Evolutionary conservation across 2,329 filamentous ascomycete genomes (phyloP), one percentile per base, ranked within the genome.

Genomic region (Cladobotryum mycophilum): DNA sequence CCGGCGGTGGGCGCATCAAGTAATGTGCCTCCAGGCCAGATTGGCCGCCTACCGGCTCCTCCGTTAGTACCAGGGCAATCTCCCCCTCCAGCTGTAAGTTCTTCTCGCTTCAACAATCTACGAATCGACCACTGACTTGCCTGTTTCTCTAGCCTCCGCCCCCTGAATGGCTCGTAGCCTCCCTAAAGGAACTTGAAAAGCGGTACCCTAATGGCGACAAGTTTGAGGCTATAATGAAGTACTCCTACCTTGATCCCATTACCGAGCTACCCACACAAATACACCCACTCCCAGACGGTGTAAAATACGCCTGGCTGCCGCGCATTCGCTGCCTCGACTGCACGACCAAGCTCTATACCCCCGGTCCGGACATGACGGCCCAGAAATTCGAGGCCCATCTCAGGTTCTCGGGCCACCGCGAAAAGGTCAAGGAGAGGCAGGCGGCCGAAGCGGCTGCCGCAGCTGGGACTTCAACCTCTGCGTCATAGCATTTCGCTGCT

Each of bases 381-480:
- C 85, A 85, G 42, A 95, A 96, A 64, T 99, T 99, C 56, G 89
- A 96, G 69, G 83, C 95, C 1, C 93, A 99, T 71, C 75, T 97
- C 45, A 88, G 85, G 68, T 96, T 96, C 68, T 81, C 87, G 41
- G 75, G 79, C 47, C 93, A 99, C 67, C 80, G 85, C 60, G 82
- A 88, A 58, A 80, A 80, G 60, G 88, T 91, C 9, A 64, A 63
- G 36, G 53, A 56, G 47, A 62, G 71, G 22, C 56, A 65, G 37
- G 64, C 58, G 17, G 60, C 58, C 11, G 55, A 60, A 20, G 60
- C 61, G 37, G 59, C 54, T 2, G 51, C 49, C 13, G 56, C 47
- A n/a, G 45, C 49, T 5, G 52, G 46, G 7, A 45, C 51, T 13
- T 38, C 52, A 5, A 44, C 47, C 14, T 34, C 36, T 38, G 36